Evolutionary conservation across 2,329 filamentous ascomycete genomes (phyloP).

Genomic region (Neopestalotiopsis clavispora): DNA sequence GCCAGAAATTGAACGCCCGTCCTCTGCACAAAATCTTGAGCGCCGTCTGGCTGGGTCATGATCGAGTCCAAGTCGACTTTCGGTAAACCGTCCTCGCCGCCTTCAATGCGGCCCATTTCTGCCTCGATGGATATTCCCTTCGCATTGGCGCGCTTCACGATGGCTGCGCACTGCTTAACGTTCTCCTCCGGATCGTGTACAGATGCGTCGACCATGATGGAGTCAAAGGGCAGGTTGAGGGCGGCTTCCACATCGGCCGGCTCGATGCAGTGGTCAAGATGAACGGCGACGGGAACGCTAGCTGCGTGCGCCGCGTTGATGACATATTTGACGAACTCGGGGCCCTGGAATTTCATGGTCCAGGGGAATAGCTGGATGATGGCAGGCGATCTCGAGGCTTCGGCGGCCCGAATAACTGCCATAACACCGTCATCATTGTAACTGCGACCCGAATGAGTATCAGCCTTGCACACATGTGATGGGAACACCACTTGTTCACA

Average conservation of each 20-base stretch:
- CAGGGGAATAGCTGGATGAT: conserved; percentile 72
- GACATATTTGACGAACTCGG: conserved; percentile 51
- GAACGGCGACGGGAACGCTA: conserved; percentile 56
- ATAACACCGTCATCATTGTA: conserved; percentile 69
- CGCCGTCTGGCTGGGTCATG: conserved; percentile 64
- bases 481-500: background rate
- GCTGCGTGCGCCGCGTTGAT: conserved; percentile 53
- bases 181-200: conserved; percentile 69
- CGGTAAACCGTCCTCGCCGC: conserved; percentile 66
- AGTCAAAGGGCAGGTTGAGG: conserved; percentile 56
- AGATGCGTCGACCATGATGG: conserved; percentile 71
- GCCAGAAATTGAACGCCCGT: conserved; percentile 68
- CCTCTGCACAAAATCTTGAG: conserved; percentile 57
- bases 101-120: conserved; percentile 68
- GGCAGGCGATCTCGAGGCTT: conserved; percentile 61
- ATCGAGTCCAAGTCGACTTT: conserved; percentile 63
- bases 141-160: conserved; percentile 62
- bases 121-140: conserved; percentile 68
- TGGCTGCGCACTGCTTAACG: conserved; percentile 58
- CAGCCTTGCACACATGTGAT: no score
- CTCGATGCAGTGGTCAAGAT: conserved; percentile 62
- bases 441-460: background rate
- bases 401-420: conserved; percentile 64
- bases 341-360: conserved; percentile 63
- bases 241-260: conserved; percentile 32